Evolutionary conservation across 1,284 basidiomycete species (phyloP).

Genomic region (Papiliotrema laurentii): DNA sequence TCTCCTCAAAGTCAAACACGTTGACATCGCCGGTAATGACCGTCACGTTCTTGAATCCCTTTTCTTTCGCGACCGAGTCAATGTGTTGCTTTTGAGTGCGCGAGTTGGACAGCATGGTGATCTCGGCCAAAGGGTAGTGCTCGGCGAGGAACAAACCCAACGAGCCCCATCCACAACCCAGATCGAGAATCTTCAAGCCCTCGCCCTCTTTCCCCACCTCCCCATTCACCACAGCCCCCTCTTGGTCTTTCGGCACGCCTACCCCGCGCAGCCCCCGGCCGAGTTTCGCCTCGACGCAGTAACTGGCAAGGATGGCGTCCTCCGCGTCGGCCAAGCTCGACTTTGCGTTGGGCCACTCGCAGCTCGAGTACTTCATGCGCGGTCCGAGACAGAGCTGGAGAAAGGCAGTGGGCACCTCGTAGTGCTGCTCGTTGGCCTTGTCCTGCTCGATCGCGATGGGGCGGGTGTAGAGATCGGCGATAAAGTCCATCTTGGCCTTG

Average conservation of each 20-base stretch:
- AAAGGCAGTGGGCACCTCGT: conserved; percentile 67
- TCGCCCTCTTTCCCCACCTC: conserved; percentile 48
- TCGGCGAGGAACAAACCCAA: conserved; percentile 65
- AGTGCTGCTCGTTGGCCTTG: conserved; percentile 74
- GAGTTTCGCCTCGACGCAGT: conserved; percentile 64
- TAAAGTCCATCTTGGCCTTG: conserved; percentile 60
- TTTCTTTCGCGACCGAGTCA: conserved; percentile 55
- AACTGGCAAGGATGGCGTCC: conserved; percentile 63
- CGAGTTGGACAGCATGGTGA: conserved; percentile 67
- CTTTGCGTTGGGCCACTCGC: conserved; percentile 62
- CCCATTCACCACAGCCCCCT: conserved; percentile 6
- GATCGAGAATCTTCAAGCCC: conserved; percentile 64
- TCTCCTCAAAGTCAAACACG: conserved; percentile 57
- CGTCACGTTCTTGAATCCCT: conserved; percentile 59
- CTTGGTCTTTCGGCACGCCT: conserved; percentile 6
- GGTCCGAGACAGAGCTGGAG: conserved; percentile 63
- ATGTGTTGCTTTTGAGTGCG: conserved; percentile 66
- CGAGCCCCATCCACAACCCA: conserved; percentile 76
- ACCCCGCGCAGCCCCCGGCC: conserved; percentile 24
- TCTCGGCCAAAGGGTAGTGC: conserved; percentile 66
- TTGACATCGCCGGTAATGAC: conserved; percentile 72
- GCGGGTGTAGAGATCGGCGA: conserved; percentile 38
- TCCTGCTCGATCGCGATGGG: conserved; percentile 64
- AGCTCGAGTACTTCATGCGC: conserved; percentile 66
- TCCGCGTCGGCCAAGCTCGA: conserved; percentile 68